Evolutionary conservation across 2,329 filamentous ascomycete species (phyloP).

Genomic region (Stagonosporopsis rhizophila): DNA sequence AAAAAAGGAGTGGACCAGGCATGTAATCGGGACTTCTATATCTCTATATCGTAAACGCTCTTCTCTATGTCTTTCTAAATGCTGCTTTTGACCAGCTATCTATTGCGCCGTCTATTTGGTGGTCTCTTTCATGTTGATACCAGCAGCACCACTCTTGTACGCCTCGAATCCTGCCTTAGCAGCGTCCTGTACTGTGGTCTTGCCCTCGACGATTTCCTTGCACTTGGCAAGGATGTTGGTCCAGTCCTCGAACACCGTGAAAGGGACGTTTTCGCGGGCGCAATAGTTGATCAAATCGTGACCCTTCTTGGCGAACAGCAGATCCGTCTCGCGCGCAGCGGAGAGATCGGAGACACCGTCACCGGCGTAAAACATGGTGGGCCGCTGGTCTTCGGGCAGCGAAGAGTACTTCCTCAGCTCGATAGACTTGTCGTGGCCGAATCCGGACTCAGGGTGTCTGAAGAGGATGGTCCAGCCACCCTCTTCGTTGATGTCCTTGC

Average conservation of each 20-base stretch:
- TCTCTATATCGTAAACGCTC: constrained; percentile 15
- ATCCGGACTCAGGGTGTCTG: constrained; percentile 80
- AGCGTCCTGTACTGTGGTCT: constrained; percentile 72
- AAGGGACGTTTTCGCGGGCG: constrained; percentile 81
- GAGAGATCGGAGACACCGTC: constrained; percentile 93
- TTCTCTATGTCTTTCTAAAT: not conserved
- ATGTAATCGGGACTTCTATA: not conserved
- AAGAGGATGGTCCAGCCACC: constrained; percentile 88
- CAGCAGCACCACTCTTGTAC: constrained; percentile 56
- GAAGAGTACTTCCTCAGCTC: constrained; percentile 87
- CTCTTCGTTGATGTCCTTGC: constrained; percentile 80
- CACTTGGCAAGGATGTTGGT: constrained; percentile 77
- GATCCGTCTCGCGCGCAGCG: constrained; percentile 88
- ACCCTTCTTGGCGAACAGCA: constrained; percentile 92
- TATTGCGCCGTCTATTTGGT: constrained; percentile 22
- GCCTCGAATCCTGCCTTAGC: constrained; percentile 61
- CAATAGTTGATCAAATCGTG: constrained; percentile 89
- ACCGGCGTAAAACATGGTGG: constrained; percentile 91
- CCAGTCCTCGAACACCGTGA: constrained; percentile 88
- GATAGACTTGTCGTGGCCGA: constrained; percentile 96
- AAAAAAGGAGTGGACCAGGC: no score
- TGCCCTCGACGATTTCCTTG: constrained; percentile 76
- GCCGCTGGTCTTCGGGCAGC: constrained; percentile 71
- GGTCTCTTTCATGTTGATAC: constrained; percentile 30
- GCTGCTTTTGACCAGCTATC: not conserved